Evolutionary conservation across 805 yeast species (phyloP).

Genomic region (Candida arabinofermentans): DNA sequence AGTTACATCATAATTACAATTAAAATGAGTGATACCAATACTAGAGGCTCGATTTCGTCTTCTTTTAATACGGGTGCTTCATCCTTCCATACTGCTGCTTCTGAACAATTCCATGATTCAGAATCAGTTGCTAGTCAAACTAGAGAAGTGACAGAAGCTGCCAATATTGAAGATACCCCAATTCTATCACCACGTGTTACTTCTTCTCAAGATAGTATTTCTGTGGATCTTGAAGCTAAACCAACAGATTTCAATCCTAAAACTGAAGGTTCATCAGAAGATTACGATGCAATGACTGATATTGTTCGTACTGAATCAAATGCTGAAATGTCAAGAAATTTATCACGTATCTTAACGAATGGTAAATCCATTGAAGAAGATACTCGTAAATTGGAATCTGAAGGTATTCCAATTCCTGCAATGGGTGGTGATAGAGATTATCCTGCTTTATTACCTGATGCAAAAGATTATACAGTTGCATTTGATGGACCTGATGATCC

Average conservation of each 20-base stretch:
- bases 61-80: constrained; percentile 8
- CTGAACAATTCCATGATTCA: too few species aligned
- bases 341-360: constrained; percentile 42
- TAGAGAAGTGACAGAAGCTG: neutral
- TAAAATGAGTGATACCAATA: neutral
- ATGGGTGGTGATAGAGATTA: constrained; percentile 68
- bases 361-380: constrained; percentile 27
- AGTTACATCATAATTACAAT: neutral
- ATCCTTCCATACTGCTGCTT: constrained; percentile 7
- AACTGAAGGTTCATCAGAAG: constrained; percentile 5
- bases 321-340: constrained; percentile 15
- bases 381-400: constrained; percentile 29
- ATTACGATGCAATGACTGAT: constrained; percentile 2
- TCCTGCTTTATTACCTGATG: constrained; percentile 58
- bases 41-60: constrained; percentile 10
- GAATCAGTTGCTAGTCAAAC: too few species aligned
- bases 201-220: constrained; percentile 7
- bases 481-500: constrained; percentile 82
- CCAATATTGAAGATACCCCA: neutral
- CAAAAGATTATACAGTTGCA: constrained; percentile 57
- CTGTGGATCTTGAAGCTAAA: constrained; percentile 4
- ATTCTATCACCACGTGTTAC: neutral
- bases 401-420: constrained; percentile 39
- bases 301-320: constrained; percentile 16
- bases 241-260: constrained; percentile 3